Evolutionary conservation across 768 basidiomycete genomes (phyloP).

Genomic region (Calocybe cyanea): DNA sequence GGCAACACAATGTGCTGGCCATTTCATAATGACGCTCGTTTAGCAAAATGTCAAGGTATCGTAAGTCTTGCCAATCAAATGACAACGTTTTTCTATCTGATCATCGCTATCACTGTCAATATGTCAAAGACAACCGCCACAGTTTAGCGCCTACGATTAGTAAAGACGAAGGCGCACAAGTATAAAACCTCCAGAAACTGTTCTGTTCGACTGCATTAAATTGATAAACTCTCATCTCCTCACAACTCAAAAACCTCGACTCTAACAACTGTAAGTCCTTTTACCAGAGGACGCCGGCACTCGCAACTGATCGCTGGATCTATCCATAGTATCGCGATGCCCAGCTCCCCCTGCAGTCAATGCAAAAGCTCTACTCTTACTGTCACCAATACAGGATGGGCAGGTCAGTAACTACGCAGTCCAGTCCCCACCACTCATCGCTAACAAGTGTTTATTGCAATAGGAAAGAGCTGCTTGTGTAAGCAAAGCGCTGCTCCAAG

Average conservation of each 20-base stretch:
- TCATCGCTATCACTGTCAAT: background rate
- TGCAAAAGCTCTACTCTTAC: conserved; percentile 2
- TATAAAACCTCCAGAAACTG: too few relatives aligned
- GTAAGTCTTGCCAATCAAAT: background rate
- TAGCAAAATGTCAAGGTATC: too few relatives aligned
- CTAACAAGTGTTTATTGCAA: background rate
- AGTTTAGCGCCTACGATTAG: background rate
- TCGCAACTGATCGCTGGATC: too few relatives aligned
- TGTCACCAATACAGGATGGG: conserved; percentile 2
- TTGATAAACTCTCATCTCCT: too few relatives aligned
- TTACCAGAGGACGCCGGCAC: too few relatives aligned
- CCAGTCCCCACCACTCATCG: background rate
- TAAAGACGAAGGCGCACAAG: background rate
- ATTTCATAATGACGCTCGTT: too few relatives aligned
- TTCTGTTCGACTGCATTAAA: too few relatives aligned
- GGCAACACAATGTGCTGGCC: too few relatives aligned
- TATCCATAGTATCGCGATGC: background rate
- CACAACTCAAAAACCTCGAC: too few relatives aligned
- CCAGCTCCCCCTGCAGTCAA: conserved; percentile 1
- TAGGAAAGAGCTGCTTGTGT: conserved; percentile 6
- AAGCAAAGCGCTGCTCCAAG: conserved; percentile 5
- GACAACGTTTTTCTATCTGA: background rate
- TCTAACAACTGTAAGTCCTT: too few relatives aligned
- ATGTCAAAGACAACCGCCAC: too few relatives aligned
- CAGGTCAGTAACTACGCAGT: background rate